Evolutionary conservation across 192 early-diverging fungal genomes (phyloP), one percentile per base, ranked within the genome.

Genomic region (Podila horticola): DNA sequence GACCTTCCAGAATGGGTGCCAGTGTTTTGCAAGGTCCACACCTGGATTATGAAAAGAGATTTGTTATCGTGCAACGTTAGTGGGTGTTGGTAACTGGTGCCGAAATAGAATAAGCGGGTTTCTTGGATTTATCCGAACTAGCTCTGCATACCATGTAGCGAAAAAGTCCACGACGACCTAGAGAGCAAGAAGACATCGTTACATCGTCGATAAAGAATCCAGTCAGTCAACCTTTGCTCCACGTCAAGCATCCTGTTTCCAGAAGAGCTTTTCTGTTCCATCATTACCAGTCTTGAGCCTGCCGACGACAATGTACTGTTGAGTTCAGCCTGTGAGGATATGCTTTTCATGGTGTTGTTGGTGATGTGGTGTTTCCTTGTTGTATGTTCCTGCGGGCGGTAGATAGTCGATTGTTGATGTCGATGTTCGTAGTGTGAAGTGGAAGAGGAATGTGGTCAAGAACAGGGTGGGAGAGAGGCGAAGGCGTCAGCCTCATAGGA

Each of bases 151-250:
- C 74, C 74, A 76, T 36, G 74, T 76, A 13, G 74, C 74, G 28
- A 71, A 76, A 71, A 76, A 76, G 64, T 76, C 74, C 26, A 76
- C 74, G 3, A 76, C 74, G 20, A 76, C 74, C 74, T 76, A 76
- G 36, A 20, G 17, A 5, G 22, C 36, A 38, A 19, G 19, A 19
- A 4, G 41, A 12, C 11, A 17, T 45, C 2, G 41, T 29, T 61
- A 48, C 11, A n/a, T 28, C 12, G 4, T n/a, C n/a, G n/a, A n/a
- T n/a, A 60, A 30, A 38, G n/a, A n/a, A n/a, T n/a, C n/a, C 30
- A 36, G 45, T 28, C 20, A 13, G 48, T 19, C 19, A 30, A 15
- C 6, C 4, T 22, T 9, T 38, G 38, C 15, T 17, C 38, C 13
- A 7, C 31, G 24, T 24, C 19, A 41, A 41, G 51, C 41, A 31